Conservation (phyloP, 306 rosid species). For the Rubus parviflorus region DNA sequence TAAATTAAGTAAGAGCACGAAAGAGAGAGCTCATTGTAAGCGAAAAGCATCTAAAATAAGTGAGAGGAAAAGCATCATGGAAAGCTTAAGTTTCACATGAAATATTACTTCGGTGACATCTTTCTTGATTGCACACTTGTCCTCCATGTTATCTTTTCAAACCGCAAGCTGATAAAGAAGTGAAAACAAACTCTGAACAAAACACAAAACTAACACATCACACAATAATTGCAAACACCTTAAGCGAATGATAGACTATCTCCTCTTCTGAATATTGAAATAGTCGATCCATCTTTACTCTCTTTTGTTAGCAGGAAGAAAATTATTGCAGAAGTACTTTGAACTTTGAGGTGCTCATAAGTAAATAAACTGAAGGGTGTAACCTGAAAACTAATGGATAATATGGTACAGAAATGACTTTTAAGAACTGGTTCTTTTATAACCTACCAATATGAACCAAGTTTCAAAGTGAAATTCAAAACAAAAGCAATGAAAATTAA, state of each 20-base stretch:
- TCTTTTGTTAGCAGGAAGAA: too few species aligned
- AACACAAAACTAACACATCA: too few species aligned
- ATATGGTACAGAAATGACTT: too few species aligned
- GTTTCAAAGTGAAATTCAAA: not conserved
- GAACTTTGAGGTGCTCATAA: not conserved
- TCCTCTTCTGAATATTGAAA: not conserved
- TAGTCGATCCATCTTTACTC: too few species aligned
- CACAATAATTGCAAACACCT: too few species aligned
- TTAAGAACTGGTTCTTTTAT: too few species aligned
- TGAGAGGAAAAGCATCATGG: not conserved
- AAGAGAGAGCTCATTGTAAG: not conserved
- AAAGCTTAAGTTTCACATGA: not conserved
- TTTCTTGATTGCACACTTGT: conserved; percentile 57
- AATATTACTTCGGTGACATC: conserved; percentile 67
- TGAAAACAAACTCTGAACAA: not conserved
- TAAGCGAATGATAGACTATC: too few species aligned
- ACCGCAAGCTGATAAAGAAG: conserved; percentile 3
- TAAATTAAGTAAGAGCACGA: not conserved
- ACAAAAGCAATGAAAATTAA: not conserved
- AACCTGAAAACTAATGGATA: too few species aligned
- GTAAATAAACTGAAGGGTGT: not conserved
- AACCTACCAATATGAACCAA: not conserved
- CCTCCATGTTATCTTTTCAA: conserved; percentile 36
- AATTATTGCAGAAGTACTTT: too few species aligned
- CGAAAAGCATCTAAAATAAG: not conserved